Base-by-base conservation (phyloP, 2,329 filamentous ascomycete species). In the Nigrospora oryzae region DNA sequence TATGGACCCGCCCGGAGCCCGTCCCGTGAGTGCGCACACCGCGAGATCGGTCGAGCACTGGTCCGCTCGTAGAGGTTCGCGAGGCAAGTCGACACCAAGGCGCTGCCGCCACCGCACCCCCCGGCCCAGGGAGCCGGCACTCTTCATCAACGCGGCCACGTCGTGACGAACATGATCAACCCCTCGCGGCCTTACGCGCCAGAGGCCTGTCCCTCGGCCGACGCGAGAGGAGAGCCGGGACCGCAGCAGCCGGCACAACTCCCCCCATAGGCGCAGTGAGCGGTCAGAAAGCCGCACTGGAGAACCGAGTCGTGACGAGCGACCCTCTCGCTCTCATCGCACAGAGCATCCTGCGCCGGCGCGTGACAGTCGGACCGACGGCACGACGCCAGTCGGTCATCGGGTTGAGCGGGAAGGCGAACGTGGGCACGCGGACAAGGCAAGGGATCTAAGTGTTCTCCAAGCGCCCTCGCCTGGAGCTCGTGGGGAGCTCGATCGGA, bases 401-500 rank as follows among this genome's bases (percentile, higher is more conserved):
- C 58, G 57, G 8, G 57, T 64, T 2, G 67, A 69, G 16, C 53
- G 54, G 11, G 64, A 66, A 5, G 56, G 57, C 23, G 74, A 76
- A 11, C 65, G 73, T 42, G 59, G 47, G 15, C 47, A 50, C 37
- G 49, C 47, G 34, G 69, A 73, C 6, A 71, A 71, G 50, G 49
- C 62, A 15, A 64, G 70, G 32, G 70, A 75, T 11, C 46, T 60
- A 46, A 50, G 46, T 13, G 51, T 55, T 46, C 77, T 66, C 56
- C 67, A 59, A 51, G 63, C 54, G 36, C 65, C 58, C 32, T 48
- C 60, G 38, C 42, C 57, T 40, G 34, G 45, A 23, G 47, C 65
- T 19, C 67, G 67, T 35, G 58, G 61, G 2, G 77, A 81, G 30
- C 52, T 64, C 3, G 75, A 80, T 38, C 71, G 77, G 51, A 67